Conservation (phyloP, 345 rosid species). For the Dipteronia sinensis region DNA sequence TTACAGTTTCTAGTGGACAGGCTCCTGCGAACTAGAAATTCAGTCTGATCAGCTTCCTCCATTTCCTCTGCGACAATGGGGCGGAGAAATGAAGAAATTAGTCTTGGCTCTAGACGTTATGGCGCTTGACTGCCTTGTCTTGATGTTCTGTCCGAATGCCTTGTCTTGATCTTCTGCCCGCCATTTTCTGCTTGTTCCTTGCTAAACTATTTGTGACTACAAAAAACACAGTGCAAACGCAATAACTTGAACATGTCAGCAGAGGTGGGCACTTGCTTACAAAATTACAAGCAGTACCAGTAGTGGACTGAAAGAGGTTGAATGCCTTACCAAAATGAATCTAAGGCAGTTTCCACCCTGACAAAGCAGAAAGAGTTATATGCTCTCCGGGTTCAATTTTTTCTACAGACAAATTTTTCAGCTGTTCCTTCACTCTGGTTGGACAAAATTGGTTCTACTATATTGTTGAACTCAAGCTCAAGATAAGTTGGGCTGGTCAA, state of each 20-base stretch:
- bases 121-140: constrained; percentile 25
- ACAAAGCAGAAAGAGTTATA: constrained; percentile 28
- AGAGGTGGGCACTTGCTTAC: background rate
- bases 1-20: too few relatives aligned
- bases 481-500: constrained; percentile 2
- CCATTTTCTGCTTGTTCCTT: constrained; percentile 40
- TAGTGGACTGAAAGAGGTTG: background rate
- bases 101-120: constrained; percentile 21
- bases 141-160: constrained; percentile 29
- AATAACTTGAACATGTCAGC: background rate
- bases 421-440: constrained; percentile 22
- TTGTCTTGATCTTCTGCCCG: constrained; percentile 30
- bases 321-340: constrained; percentile 32
- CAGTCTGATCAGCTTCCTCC: background rate
- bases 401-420: constrained; percentile 27
- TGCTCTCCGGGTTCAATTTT: constrained; percentile 31
- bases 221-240: background rate
- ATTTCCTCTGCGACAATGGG: background rate
- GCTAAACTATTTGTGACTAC: constrained; percentile 31
- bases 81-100: background rate
- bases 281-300: background rate
- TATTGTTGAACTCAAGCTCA: constrained; percentile 10
- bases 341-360: constrained; percentile 33
- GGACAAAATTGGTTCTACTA: background rate
- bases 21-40: background rate